Conservation (phyloP, 1,284 basidiomycete genomes). For the Xanthoconium separans region DNA sequence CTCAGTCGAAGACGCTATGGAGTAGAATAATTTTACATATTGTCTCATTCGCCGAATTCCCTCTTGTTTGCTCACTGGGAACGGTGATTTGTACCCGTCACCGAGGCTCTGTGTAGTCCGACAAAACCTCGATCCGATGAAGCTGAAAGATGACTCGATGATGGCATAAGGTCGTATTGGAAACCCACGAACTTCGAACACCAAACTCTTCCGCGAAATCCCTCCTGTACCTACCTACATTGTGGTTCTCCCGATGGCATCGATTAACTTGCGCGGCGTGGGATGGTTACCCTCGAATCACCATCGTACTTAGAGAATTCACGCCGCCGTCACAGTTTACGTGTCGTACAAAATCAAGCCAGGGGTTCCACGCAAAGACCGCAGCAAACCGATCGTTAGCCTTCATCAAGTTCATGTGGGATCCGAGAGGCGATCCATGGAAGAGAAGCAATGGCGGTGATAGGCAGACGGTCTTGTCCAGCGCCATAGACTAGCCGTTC, state of each 20-base stretch:
- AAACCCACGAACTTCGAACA: slow-evolving; percentile 18
- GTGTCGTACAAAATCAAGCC: slow-evolving; percentile 18
- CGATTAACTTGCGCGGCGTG: slow-evolving; percentile 27
- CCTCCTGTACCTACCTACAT: slow-evolving; percentile 8
- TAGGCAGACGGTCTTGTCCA: slow-evolving; percentile 21
- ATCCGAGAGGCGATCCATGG: slow-evolving; percentile 18
- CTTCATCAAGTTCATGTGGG: slow-evolving; percentile 1
- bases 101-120: slow-evolving; percentile 8
- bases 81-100: slow-evolving; percentile 32
- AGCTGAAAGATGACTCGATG: slow-evolving; percentile 3
- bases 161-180: slow-evolving; percentile 19
- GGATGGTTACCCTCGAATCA: slow-evolving; percentile 32
- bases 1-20: slow-evolving; percentile 8
- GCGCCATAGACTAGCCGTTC: slow-evolving; percentile 11
- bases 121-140: slow-evolving; percentile 24
- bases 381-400: slow-evolving; percentile 10
- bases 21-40: slow-evolving; percentile 3
- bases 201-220: slow-evolving; percentile 19
- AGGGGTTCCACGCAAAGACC: slow-evolving; percentile 9
- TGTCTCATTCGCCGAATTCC: slow-evolving; percentile 20
- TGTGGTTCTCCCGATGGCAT: slow-evolving; percentile 33
- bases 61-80: slow-evolving; percentile 25
- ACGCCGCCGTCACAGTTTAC: slow-evolving; percentile 34
- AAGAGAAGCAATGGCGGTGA: slow-evolving; percentile 28
- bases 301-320: slow-evolving; percentile 16